A percentile compares a stretch with the other conserved stretches of the same genome.
These are phyloP conservation scores for Aspergillus pseudoviridinutans DNA, from an alignment of 2,329 filamentous ascomycete species.

Conservation along the genomic window DNA sequence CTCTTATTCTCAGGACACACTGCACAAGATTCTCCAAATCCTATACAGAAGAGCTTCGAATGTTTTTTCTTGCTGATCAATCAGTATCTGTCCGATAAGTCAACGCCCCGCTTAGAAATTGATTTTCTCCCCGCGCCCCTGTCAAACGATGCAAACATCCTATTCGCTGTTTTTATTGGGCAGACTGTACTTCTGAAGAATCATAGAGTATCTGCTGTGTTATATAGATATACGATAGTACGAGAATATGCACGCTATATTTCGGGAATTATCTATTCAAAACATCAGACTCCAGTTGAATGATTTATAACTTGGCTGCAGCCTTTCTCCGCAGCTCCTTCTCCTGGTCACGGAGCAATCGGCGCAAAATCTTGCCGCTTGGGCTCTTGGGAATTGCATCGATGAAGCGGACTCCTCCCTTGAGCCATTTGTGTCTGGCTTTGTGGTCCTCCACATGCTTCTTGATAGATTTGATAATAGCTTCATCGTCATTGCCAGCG, in stretches of 20 bases:
- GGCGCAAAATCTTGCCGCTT: conserved; percentile 60
- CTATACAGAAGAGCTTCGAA: conserved; percentile 1
- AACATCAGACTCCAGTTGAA: neutral
- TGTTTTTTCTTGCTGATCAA: conserved; percentile 5
- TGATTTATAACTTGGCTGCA: conserved; percentile 60
- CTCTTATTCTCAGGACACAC: neutral
- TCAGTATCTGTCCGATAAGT: conserved; percentile 9
- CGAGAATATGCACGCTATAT: neutral
- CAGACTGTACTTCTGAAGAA: neutral
- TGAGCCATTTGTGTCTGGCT: conserved; percentile 59
- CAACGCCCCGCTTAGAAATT: conserved; percentile 26
- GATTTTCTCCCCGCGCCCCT: conserved; percentile 19
- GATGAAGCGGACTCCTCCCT: conserved; percentile 57
- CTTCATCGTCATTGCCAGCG: conserved; percentile 51
- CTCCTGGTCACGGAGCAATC: conserved; percentile 69
- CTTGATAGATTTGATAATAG: conserved; percentile 49
- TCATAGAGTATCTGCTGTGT: neutral
- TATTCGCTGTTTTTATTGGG: neutral
- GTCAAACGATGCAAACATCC: conserved; percentile 24
- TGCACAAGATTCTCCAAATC: neutral
- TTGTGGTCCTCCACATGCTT: conserved; percentile 60
- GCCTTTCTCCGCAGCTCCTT: conserved; percentile 61
- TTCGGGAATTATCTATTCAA: neutral
- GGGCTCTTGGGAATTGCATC: conserved; percentile 58
- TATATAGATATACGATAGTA: neutral